Conservation (phyloP, 768 basidiomycete genomes). For the Filobasidium floriforme region DNA sequence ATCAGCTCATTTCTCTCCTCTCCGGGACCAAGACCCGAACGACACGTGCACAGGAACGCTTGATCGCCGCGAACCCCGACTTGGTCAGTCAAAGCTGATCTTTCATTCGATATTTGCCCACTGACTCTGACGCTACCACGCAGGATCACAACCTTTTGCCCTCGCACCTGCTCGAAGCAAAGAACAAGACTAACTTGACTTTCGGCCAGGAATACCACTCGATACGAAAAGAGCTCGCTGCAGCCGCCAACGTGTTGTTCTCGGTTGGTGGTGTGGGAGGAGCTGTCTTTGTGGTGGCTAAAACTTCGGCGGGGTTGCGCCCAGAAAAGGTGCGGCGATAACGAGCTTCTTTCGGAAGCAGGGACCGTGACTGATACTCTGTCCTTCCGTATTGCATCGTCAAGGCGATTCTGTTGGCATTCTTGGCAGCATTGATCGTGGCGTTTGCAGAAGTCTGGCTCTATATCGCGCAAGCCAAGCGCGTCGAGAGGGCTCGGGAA, state of each 20-base stretch:
- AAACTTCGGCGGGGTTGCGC: constrained; percentile 15
- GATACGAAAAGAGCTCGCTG: constrained; percentile 14
- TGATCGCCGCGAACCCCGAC: constrained; percentile 10
- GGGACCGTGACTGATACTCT: background rate
- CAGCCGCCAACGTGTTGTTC: constrained; percentile 15
- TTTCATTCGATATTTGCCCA: constrained; percentile 3
- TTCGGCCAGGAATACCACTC: constrained; percentile 15
- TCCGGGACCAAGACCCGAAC: constrained; percentile 11
- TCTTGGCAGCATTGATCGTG: constrained; percentile 8
- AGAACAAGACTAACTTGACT: background rate
- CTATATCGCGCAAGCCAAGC: constrained; percentile 6
- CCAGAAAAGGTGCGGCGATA: constrained; percentile 7
- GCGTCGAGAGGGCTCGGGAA: background rate
- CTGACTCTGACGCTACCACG: background rate
- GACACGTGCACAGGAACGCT: constrained; percentile 10
- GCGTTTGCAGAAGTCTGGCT: constrained; percentile 16
- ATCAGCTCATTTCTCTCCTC: constrained; percentile 9
- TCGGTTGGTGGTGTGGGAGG: constrained; percentile 14
- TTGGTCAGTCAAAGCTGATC: background rate
- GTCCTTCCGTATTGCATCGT: background rate
- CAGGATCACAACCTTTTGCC: background rate
- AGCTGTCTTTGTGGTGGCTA: constrained; percentile 14
- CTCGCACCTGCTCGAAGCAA: background rate
- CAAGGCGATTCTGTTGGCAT: constrained; percentile 13
- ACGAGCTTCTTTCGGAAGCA: background rate